Evolutionary conservation across 2,329 filamentous ascomycete genomes (phyloP).

Genomic region (Fusarium albidum): DNA sequence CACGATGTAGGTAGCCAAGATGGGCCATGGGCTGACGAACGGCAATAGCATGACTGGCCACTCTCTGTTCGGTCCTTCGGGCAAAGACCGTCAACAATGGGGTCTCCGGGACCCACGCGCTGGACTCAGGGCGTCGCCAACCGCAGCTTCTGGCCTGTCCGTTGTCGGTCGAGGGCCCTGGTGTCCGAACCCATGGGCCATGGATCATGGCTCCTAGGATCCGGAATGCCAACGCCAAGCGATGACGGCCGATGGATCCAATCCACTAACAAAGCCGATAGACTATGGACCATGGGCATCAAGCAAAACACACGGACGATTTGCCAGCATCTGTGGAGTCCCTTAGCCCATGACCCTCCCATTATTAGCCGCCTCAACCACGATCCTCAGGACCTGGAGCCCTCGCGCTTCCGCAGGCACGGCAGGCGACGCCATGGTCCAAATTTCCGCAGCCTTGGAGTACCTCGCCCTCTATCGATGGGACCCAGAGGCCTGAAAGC

Average conservation of each 20-base stretch:
- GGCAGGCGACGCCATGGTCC: constrained; percentile 6
- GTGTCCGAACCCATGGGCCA: constrained; percentile 32
- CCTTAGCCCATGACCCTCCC: constrained; percentile 3
- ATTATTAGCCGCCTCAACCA: constrained; percentile 32
- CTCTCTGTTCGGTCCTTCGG: constrained; percentile 23
- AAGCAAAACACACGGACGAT: constrained; percentile 10
- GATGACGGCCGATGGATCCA: constrained; percentile 2
- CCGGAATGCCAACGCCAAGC: constrained; percentile 5
- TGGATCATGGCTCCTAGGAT: constrained; percentile 15
- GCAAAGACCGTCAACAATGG: constrained; percentile 31
- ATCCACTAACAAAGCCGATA: constrained; percentile 10
- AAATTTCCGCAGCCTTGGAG: background rate
- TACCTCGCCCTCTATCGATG: constrained; percentile 4
- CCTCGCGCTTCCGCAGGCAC: constrained; percentile 15
- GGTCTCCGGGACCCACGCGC: constrained; percentile 27
- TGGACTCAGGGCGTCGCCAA: constrained; percentile 21
- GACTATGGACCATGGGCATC: constrained; percentile 8
- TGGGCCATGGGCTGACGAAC: constrained; percentile 37
- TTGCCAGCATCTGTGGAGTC: constrained; percentile 14
- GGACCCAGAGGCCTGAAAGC: background rate
- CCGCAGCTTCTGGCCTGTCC: constrained; percentile 18
- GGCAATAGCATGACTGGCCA: constrained; percentile 35
- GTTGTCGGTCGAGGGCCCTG: constrained; percentile 23
- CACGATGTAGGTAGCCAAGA: constrained; percentile 7
- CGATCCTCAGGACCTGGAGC: constrained; percentile 6